Evolutionary conservation across 495 filamentous ascomycete species (phyloP).

Genomic region (Chaetomium tenue): DNA sequence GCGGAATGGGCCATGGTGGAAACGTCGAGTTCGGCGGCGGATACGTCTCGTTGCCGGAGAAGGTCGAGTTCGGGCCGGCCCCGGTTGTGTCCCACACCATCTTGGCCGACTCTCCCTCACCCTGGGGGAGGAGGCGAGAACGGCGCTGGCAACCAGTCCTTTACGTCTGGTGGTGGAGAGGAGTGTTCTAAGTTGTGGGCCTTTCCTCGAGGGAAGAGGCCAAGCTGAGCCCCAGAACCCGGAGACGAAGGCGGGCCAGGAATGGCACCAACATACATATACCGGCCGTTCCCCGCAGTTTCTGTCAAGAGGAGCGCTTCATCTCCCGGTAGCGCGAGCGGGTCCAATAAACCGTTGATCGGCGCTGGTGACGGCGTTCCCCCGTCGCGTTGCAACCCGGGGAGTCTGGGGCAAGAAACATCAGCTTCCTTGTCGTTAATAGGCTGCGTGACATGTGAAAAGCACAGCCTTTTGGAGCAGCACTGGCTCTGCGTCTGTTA

Average conservation of each 20-base stretch:
- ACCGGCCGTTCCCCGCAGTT: conserved; percentile 12
- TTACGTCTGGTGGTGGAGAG: background rate
- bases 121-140: background rate
- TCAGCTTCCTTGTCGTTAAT: background rate
- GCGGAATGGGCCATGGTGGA: conserved; percentile 18
- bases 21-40: conserved; percentile 16
- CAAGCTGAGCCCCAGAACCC: background rate
- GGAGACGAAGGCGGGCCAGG: background rate
- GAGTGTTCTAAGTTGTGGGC: too few species aligned
- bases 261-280: conserved; percentile 10
- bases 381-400: background rate
- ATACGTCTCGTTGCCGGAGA: conserved; percentile 13
- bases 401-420: conserved; percentile 1
- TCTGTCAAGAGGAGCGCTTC: background rate
- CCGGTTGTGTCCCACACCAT: conserved; percentile 3
- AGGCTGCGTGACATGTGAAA: background rate
- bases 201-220: background rate
- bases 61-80: conserved; percentile 18
- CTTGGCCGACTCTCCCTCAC: conserved; percentile 10
- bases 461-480: background rate
- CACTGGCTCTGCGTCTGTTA: background rate
- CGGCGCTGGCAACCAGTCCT: background rate
- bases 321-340: background rate
- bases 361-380: background rate
- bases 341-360: background rate